phyloP scores from a whole-genome alignment of 192 early-diverging fungal genomes.

The Linnemannia zychae region DNA sequence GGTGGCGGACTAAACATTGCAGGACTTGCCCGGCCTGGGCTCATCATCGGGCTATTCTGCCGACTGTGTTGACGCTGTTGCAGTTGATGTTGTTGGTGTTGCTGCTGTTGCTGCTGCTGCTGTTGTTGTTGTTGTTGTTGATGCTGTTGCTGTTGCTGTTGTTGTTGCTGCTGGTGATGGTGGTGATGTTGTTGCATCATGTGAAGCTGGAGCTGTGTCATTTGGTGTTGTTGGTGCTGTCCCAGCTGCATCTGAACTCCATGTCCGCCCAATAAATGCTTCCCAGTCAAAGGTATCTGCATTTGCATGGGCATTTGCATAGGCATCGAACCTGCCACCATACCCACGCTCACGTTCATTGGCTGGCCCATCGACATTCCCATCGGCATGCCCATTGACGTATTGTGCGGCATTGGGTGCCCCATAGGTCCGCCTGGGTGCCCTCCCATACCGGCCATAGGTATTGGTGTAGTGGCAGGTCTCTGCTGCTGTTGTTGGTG shows the following conservation, averaged over 20 bases:
- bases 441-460: not conserved
- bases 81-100: conserved; percentile 30
- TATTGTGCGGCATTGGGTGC: conserved; percentile 1
- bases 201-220: conserved; percentile 21
- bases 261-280: conserved; percentile 32
- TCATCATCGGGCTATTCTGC: conserved; percentile 49
- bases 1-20: conserved; percentile 48
- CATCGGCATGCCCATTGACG: conserved; percentile 14
- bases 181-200: conserved; percentile 21
- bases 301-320: conserved; percentile 24
- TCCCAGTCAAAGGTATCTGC: conserved; percentile 34
- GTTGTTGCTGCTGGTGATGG: conserved; percentile 32
- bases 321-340: conserved; percentile 20
- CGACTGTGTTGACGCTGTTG: conserved; percentile 30
- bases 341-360: conserved; percentile 16
- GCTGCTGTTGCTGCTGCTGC: conserved; percentile 24
- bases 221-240: conserved; percentile 44
- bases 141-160: conserved; percentile 33
- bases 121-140: conserved; percentile 26
- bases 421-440: conserved; percentile 18
- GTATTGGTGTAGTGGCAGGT: conserved; percentile 6
- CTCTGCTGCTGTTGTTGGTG: conserved; percentile 2
- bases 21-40: conserved; percentile 37
- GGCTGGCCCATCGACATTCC: conserved; percentile 32
- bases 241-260: conserved; percentile 47